Evolutionary conservation across 2,329 filamentous ascomycete species (phyloP).

Genomic region (Fusarium sp.): DNA sequence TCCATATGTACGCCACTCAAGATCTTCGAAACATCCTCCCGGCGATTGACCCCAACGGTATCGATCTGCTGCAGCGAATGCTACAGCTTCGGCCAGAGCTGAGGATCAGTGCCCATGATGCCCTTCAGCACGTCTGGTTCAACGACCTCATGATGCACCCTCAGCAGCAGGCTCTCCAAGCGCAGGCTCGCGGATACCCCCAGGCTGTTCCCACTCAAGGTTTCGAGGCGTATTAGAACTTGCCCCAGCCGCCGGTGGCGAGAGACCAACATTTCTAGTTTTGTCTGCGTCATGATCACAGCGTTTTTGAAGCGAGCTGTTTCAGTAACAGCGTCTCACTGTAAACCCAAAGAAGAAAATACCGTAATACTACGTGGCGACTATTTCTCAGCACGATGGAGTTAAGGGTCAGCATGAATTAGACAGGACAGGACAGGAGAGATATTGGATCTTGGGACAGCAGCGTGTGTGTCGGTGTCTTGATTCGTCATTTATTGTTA

Average conservation of each 20-base stretch:
- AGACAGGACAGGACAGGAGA: constrained; percentile 30
- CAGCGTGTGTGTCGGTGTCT: constrained; percentile 14
- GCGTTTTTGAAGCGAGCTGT: constrained; percentile 9
- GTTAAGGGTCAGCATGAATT: constrained; percentile 37
- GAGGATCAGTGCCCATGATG: constrained; percentile 86
- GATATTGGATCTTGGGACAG: constrained; percentile 27
- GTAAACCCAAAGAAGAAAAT: constrained; percentile 8
- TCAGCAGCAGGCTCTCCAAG: constrained; percentile 54
- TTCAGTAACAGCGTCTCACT: not conserved
- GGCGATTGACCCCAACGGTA: constrained; percentile 85
- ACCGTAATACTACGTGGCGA: constrained; percentile 17
- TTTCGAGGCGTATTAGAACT: constrained; percentile 49
- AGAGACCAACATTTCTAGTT: constrained; percentile 5
- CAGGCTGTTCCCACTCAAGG: constrained; percentile 52
- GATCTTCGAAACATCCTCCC: constrained; percentile 87
- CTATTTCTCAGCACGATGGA: constrained; percentile 33
- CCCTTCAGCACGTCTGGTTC: constrained; percentile 94
- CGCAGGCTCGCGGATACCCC: constrained; percentile 53
- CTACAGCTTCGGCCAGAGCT: constrained; percentile 92
- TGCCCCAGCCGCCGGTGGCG: not conserved
- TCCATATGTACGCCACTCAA: constrained; percentile 93
- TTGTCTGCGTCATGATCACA: not conserved
- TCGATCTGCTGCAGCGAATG: constrained; percentile 90
- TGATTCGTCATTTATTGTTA: constrained; percentile 3
- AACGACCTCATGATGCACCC: constrained; percentile 72